phyloP scores from a whole-genome alignment of 768 basidiomycete genomes.

The Cytidiella melzeri region DNA sequence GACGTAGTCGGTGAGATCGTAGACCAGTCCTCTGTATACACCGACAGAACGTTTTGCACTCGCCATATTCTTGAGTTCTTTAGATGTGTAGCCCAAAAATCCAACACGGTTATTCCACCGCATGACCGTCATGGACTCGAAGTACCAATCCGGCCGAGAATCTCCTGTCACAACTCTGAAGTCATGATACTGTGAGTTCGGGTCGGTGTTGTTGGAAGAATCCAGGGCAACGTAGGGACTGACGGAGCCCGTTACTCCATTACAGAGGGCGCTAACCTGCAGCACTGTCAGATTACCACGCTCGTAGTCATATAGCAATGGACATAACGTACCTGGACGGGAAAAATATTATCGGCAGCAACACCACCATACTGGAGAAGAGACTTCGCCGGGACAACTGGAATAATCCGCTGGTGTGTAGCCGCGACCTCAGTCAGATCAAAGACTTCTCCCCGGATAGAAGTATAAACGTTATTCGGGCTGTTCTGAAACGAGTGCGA shows the following conservation, averaged over 20 bases:
- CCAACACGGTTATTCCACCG: constrained; percentile 86
- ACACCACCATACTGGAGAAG: constrained; percentile 82
- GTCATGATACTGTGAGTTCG: constrained; percentile 86
- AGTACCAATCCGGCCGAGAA: constrained; percentile 97
- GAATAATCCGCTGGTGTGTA: constrained; percentile 61
- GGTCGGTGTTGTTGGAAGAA: constrained; percentile 69
- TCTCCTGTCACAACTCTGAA: constrained; percentile 89
- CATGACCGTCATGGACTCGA: constrained; percentile 89
- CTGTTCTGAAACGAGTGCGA: constrained; percentile 56
- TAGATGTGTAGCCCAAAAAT: constrained; percentile 79
- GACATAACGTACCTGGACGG: constrained; percentile 65
- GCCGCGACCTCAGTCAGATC: constrained; percentile 66
- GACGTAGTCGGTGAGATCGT: constrained; percentile 82
- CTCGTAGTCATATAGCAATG: not conserved
- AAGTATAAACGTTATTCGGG: constrained; percentile 72
- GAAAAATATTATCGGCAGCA: constrained; percentile 75
- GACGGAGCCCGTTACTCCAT: constrained; percentile 74
- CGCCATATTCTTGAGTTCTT: constrained; percentile 69
- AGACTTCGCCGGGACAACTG: constrained; percentile 67
- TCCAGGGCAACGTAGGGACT: constrained; percentile 72
- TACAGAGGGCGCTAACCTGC: constrained; percentile 88
- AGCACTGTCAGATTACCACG: not conserved
- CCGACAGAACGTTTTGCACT: constrained; percentile 58
- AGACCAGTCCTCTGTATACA: constrained; percentile 83
- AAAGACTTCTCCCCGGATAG: constrained; percentile 93